These are phyloP conservation scores for Picea glauca DNA, from an alignment of 75 land plant species.

Conservation along the genomic window DNA sequence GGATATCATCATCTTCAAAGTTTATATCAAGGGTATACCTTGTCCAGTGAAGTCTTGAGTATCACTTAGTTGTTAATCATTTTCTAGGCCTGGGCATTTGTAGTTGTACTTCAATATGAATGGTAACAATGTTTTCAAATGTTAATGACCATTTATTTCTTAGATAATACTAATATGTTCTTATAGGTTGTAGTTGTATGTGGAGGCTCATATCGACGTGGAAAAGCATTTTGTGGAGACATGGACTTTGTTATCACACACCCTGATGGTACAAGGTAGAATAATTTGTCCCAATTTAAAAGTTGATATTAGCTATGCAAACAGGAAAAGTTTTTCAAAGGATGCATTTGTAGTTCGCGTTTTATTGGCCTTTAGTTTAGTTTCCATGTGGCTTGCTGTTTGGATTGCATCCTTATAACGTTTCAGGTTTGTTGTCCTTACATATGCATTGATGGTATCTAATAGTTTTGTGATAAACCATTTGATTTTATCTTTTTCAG, in stretches of 20 bases:
- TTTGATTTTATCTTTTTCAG: too few relatives aligned
- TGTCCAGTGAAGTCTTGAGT: not conserved
- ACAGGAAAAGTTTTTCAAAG: too few relatives aligned
- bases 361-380: too few relatives aligned
- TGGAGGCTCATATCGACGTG: conserved; percentile 98
- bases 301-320: too few relatives aligned
- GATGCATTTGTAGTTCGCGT: too few relatives aligned
- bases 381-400: too few relatives aligned
- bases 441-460: too few relatives aligned
- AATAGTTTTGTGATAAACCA: too few relatives aligned
- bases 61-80: not conserved
- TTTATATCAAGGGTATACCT: not conserved
- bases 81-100: not conserved
- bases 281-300: not conserved
- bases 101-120: not conserved
- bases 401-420: too few relatives aligned
- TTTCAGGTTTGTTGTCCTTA: too few relatives aligned
- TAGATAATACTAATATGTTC: not conserved
- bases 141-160: not conserved
- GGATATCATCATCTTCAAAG: not conserved
- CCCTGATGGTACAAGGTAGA: conserved; percentile 90
- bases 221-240: conserved; percentile 86
- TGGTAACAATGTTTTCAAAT: not conserved
- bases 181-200: conserved; percentile 61
- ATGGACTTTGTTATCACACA: conserved; percentile 94